phyloP scores from a whole-genome alignment of 345 rosid genomes.

The Boechera retrofracta region DNA sequence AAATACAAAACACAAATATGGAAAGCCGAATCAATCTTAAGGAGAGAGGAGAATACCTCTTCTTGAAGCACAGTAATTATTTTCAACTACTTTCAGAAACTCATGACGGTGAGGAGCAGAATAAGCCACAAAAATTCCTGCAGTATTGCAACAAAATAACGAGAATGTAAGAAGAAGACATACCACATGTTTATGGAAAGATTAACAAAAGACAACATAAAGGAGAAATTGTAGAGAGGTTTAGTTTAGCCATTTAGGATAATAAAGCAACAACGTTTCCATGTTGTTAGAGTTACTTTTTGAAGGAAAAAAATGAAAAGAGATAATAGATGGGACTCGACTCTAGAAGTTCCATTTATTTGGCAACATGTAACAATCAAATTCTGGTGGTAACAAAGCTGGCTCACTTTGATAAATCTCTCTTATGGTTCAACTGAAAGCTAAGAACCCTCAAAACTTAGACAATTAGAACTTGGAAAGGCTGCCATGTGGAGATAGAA shows the following conservation, averaged over 20 bases:
- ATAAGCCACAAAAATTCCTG: constrained; percentile 80
- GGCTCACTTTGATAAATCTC: neutral
- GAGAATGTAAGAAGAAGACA: constrained; percentile 27
- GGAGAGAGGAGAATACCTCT: constrained; percentile 58
- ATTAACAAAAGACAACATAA: constrained; percentile 15
- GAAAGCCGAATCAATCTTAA: constrained; percentile 10
- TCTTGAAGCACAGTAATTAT: constrained; percentile 91
- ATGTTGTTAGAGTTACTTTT: neutral
- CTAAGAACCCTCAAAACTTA: constrained; percentile 1
- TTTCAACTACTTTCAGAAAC: constrained; percentile 87
- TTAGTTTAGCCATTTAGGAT: constrained; percentile 13
- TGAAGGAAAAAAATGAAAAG: neutral
- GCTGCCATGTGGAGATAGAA: neutral
- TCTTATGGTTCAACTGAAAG: neutral
- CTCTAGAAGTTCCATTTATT: neutral
- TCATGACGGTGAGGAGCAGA: constrained; percentile 83
- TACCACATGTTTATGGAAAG: neutral
- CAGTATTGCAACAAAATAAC: constrained; percentile 36
- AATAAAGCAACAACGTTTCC: constrained; percentile 10
- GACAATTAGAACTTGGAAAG: neutral
- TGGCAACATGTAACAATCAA: constrained; percentile 15
- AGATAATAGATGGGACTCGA: neutral
- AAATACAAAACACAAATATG: neutral
- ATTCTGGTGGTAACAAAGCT: neutral
- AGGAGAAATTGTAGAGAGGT: constrained; percentile 1